Evolutionary conservation across 2,329 filamentous ascomycete genomes (phyloP), one percentile per base, ranked within the genome.

Genomic region (Coniochaeta ligniaria): DNA sequence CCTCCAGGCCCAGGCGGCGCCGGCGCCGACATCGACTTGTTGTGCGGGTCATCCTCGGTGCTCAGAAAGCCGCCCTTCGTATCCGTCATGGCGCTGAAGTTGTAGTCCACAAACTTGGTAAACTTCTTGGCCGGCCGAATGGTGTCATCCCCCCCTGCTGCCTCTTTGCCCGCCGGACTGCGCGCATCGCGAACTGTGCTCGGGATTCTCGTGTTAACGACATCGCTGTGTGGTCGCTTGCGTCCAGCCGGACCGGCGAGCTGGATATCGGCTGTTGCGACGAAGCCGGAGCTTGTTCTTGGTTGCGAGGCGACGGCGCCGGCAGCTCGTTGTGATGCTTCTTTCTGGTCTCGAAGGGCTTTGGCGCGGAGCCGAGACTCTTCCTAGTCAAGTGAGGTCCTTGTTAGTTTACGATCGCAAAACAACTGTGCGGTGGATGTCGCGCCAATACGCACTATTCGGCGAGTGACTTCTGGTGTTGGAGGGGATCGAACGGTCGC

Each of bases 81-180:
- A 73, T 99, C 95, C 7, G 89, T 96, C 92, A 99, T 98, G 76
- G 94, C 90, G 71, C 90, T 94, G 76, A 99, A 95, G 74, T 99
- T 95, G 76, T 97, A 98, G 71, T 99, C 95, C 70, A 99, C 93
- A 72, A 90, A 98, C 73, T 95, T 94, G 63, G 90, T 86, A 67
- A 98, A 97, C 70, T 96, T 97, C 43, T 68, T 69, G 55, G 91
- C 91, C 0, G 94, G 89, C 60, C 86, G 87, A 57, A 96, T 87
- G 54, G 70, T 78, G 17, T 79, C 78, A 64, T 82, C 33, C 16
- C 35, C 31, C 16, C 55, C 31, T 76, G 67, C 72, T 67, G 70
- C 17, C 6, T 38, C n/a, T 17, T 57, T 57, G 55, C 54, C 28
- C 76, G 67, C 72, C 67, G 70, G 72, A 65, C 74, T 76, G 57